Evolutionary conservation across 1,284 basidiomycete genomes (phyloP).

Genomic region (Macrocystidia cucumis): DNA sequence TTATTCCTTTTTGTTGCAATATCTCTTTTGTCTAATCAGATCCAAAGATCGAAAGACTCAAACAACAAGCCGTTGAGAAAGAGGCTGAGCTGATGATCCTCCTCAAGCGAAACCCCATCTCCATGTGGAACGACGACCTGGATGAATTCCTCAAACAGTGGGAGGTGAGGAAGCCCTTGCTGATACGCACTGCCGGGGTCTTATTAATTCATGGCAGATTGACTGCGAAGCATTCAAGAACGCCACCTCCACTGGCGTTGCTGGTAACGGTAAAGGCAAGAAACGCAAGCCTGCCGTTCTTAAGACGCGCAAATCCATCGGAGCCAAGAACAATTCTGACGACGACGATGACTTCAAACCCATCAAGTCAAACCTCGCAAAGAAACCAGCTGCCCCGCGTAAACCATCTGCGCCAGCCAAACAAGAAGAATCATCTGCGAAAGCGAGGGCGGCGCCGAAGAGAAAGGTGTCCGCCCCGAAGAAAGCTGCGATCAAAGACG

Average conservation of each 20-base stretch:
- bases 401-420: constrained; percentile 4
- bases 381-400: constrained; percentile 18
- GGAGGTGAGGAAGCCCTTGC: constrained; percentile 53
- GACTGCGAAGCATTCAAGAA: constrained; percentile 56
- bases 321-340: constrained; percentile 40
- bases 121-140: constrained; percentile 90
- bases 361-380: constrained; percentile 42
- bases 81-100: constrained; percentile 78
- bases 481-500: constrained; percentile 12
- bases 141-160: constrained; percentile 81
- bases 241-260: constrained; percentile 43
- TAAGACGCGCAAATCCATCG: constrained; percentile 64
- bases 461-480: constrained; percentile 11
- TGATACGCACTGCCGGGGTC: not conserved
- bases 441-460: constrained; percentile 12
- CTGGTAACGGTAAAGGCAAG: constrained; percentile 52
- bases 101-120: constrained; percentile 73
- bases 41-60: constrained; percentile 76
- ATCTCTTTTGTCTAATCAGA: constrained; percentile 4
- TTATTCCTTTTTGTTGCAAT: constrained; percentile 2
- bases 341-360: constrained; percentile 74
- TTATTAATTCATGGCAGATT: constrained; percentile 28
- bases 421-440: constrained; percentile 6
- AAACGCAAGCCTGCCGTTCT: constrained; percentile 76
- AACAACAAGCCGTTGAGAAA: constrained; percentile 76